Base-by-base conservation (phyloP, 1,139 yeast species). In the Chernovozyma aurita region DNA sequence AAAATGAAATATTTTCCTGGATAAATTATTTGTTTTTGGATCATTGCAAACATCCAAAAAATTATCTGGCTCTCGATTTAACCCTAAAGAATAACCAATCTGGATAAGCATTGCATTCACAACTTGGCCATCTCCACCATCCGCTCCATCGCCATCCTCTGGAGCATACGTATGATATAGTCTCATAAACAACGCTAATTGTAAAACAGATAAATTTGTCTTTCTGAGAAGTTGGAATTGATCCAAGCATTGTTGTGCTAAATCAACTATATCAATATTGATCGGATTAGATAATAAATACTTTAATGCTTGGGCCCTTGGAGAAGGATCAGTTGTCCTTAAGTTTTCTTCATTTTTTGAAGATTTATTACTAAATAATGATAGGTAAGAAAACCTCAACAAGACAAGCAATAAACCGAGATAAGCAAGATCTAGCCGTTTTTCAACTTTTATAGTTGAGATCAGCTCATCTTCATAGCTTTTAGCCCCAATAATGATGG, bases 1-100 rank as follows among this genome's bases (percentile, higher is more conserved):
- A 24, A 43, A 52, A 46, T 66, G 65, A 83, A 83, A 78, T 3
- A 76, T 62, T 42, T 75, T 76, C 46, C 84, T 61, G 51, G 69
- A 65, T 16, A 68, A 49, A 45, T 66, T 64, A 34, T 69, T 61
- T 18, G 55, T 41, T 34, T 53, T 52, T 32, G 56, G 52, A 42
- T 62, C 54, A 40, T 45, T 35, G 37, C 49, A 40, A 40, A 46
- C 57, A n/a, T 46, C 49, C 3, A 55, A 58, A 28, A 61, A 61
- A 11, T 42, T 57, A 20, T 42, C 45, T 8, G 70, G 74, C 39
- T 73, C 78, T 26, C 76, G 55, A 49, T 75, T 70, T 18, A 74
- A 42, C 0, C 79, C 79, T 31, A 73, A 54, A 0, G 74, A 57
- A 26, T 61, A 57, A 0, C 70, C 77, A 61, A 69, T 64, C 40